Evolutionary conservation across 2,329 filamentous ascomycete species (phyloP).

Genomic region (Cytospora schulzeri): DNA sequence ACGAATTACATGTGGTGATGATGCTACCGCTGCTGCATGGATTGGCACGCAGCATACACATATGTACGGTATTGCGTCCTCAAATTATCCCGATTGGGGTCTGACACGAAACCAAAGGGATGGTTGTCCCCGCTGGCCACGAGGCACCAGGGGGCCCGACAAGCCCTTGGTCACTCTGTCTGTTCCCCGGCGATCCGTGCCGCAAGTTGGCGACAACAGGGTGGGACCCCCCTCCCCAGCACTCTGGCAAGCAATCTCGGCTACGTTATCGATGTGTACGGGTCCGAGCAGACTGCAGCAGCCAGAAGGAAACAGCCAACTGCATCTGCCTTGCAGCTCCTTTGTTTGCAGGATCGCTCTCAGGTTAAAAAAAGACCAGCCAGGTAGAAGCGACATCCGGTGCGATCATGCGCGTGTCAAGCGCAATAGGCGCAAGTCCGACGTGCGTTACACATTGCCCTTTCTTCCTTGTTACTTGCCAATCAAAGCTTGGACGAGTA

Average conservation of each 20-base stretch:
- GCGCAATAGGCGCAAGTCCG: constrained; percentile 6
- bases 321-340: neutral
- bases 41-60: neutral
- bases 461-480: neutral
- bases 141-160: constrained; percentile 10
- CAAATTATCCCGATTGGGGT: constrained; percentile 6
- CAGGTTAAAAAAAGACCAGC: neutral
- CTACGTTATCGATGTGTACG: constrained; percentile 4
- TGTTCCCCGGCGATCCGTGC: constrained; percentile 14
- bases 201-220: constrained; percentile 10
- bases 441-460: neutral
- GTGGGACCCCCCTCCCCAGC: constrained; percentile 13
- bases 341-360: neutral
- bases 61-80: neutral
- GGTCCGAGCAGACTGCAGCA: constrained; percentile 2
- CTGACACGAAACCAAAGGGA: neutral
- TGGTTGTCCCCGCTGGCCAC: constrained; percentile 11
- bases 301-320: neutral
- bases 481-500: neutral
- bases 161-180: constrained; percentile 1
- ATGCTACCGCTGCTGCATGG: neutral
- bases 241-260: constrained; percentile 13
- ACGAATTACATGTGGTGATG: neutral
- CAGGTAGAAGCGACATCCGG: no score
- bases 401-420: neutral